These are phyloP conservation scores for Phaeosphaeria sp. DNA, from an alignment of 2,329 filamentous ascomycete genomes.

Conservation along the genomic window DNA sequence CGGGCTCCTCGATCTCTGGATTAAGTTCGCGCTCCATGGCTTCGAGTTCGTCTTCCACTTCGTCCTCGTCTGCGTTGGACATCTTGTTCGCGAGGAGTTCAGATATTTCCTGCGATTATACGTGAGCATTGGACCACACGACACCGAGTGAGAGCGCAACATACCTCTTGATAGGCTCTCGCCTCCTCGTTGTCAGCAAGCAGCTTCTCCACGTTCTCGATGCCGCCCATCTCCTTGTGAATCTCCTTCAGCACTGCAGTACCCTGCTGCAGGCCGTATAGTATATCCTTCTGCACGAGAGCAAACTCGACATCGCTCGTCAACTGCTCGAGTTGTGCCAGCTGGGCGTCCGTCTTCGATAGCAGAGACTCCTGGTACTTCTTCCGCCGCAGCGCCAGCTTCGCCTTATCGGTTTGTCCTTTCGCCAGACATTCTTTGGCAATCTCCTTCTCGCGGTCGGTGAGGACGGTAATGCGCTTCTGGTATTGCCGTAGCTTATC, in stretches of 20 bases:
- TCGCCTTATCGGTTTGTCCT: conserved; percentile 80
- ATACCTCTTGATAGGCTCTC: conserved; percentile 85
- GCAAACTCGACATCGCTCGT: conserved; percentile 93
- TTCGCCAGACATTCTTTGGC: conserved; percentile 81
- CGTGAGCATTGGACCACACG: conserved; percentile 6
- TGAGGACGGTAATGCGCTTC: conserved; percentile 84
- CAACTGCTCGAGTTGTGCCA: conserved; percentile 91
- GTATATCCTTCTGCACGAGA: conserved; percentile 92
- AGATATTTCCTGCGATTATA: conserved; percentile 76
- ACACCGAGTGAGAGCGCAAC: conserved; percentile 16
- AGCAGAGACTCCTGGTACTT: conserved; percentile 96
- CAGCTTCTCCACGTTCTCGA: conserved; percentile 93
- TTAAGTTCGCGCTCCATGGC: conserved; percentile 73
- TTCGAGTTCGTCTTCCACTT: conserved; percentile 94
- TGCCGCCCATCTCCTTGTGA: conserved; percentile 91
- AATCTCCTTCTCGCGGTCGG: conserved; percentile 84
- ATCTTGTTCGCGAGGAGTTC: conserved; percentile 89
- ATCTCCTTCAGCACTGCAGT: conserved; percentile 90
- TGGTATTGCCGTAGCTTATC: conserved; percentile 98
- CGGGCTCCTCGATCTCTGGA: too few relatives aligned
- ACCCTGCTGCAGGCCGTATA: conserved; percentile 91
- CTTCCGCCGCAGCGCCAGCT: conserved; percentile 89
- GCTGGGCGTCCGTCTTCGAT: conserved; percentile 86
- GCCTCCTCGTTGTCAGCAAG: conserved; percentile 93
- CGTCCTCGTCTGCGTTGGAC: conserved; percentile 94